Percentiles rank a stretch among this genome's conserved stretches.
These are phyloP conservation scores for Russula emetica DNA, from an alignment of 768 basidiomycete species.

Conservation along the genomic window DNA sequence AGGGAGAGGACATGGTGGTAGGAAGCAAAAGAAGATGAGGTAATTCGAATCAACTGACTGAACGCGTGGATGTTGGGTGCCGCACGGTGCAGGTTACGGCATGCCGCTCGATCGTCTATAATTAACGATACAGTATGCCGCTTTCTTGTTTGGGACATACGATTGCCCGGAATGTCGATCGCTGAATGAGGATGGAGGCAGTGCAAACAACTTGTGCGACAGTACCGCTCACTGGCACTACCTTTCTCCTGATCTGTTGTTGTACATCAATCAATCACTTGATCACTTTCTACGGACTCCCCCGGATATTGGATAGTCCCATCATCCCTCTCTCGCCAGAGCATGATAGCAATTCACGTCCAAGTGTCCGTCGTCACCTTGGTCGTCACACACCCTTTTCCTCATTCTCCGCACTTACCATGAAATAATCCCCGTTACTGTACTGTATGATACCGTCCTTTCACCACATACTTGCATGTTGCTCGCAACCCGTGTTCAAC, in stretches of 20 bases:
- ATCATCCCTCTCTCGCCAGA: too few species aligned
- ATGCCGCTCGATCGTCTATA: constrained; percentile 7
- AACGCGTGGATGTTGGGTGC: background rate
- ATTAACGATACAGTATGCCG: background rate
- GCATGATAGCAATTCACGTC: background rate
- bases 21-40: too few species aligned
- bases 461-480: background rate
- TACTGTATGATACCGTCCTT: background rate
- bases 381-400: background rate
- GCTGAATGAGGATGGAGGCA: background rate
- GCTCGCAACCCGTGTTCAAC: background rate
- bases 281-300: background rate
- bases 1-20: too few species aligned
- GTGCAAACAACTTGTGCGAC: background rate
- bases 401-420: background rate
- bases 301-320: background rate
- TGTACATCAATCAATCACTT: background rate
- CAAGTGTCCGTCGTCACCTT: background rate
- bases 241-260: background rate
- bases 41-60: too few species aligned
- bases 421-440: background rate
- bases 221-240: background rate
- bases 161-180: constrained; percentile 6
- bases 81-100: background rate
- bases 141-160: background rate